A percentile compares a stretch with the other conserved stretches of the same genome.
These are phyloP conservation scores for Radiomyces spectabilis DNA, from an alignment of 192 early-diverging fungal species.

Conservation along the genomic window DNA sequence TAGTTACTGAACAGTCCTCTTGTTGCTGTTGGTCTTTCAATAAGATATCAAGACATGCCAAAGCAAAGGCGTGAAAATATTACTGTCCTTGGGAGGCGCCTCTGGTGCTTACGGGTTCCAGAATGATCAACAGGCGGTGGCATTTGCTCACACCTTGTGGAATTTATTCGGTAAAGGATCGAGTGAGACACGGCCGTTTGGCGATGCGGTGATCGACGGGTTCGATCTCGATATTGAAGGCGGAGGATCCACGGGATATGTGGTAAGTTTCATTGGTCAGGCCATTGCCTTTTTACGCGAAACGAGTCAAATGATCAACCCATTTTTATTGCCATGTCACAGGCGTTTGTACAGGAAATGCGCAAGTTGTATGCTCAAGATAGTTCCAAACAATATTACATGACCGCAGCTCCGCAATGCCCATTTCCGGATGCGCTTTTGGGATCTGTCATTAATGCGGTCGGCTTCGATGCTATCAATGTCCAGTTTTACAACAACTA, in stretches of 20 bases:
- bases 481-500: slow-evolving; percentile 85
- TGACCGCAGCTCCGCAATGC: slow-evolving; percentile 70
- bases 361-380: slow-evolving; percentile 44
- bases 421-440: slow-evolving; percentile 67
- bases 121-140: slow-evolving; percentile 44
- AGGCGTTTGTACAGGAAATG: slow-evolving; percentile 48
- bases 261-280: too few relatives aligned
- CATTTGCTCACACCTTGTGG: slow-evolving; percentile 69
- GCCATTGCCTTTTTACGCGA: too few relatives aligned
- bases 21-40: background rate
- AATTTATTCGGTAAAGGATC: slow-evolving; percentile 68
- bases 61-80: slow-evolving; percentile 57
- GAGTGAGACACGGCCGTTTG: slow-evolving; percentile 58
- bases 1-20: background rate
- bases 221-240: slow-evolving; percentile 63
- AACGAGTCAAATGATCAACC: too few relatives aligned
- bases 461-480: slow-evolving; percentile 59
- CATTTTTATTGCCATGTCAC: too few relatives aligned
- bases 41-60: slow-evolving; percentile 67
- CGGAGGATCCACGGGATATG: slow-evolving; percentile 47
- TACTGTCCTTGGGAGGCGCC: slow-evolving; percentile 69
- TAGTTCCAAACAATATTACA: slow-evolving; percentile 40
- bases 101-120: slow-evolving; percentile 58
- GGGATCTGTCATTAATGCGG: slow-evolving; percentile 47
- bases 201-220: slow-evolving; percentile 46